These are phyloP conservation scores for Beta macrorhiza DNA, from an alignment of 179 eudicot genomes.

Conservation along the genomic window DNA sequence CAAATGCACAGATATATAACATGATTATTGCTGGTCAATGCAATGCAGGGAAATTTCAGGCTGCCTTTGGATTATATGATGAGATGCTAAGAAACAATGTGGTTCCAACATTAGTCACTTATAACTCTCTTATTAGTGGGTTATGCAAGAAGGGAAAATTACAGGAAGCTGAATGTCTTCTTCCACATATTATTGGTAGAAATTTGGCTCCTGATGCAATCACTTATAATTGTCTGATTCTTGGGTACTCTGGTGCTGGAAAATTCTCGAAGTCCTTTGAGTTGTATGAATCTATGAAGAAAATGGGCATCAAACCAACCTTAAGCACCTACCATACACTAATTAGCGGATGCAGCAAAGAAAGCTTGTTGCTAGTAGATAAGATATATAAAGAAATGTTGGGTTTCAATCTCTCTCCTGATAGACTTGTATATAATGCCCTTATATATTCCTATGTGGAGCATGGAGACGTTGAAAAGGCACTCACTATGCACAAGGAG, in stretches of 20 bases:
- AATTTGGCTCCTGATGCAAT: constrained; percentile 64
- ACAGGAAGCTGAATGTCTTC: constrained; percentile 62
- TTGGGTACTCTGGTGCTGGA: constrained; percentile 48
- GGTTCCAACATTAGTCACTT: constrained; percentile 62
- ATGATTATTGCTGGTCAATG: constrained; percentile 71
- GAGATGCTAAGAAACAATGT: constrained; percentile 52
- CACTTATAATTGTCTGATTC: constrained; percentile 66
- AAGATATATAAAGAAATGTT: constrained; percentile 58
- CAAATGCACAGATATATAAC: constrained; percentile 60
- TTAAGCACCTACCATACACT: constrained; percentile 65
- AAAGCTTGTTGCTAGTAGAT: constrained; percentile 39
- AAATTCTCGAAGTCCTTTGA: constrained; percentile 46
- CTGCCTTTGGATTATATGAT: constrained; percentile 48
- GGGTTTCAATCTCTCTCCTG: constrained; percentile 47
- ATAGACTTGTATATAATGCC: constrained; percentile 59
- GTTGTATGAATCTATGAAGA: constrained; percentile 60
- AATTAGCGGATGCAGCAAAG: constrained; percentile 39
- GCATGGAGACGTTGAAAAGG: constrained; percentile 54
- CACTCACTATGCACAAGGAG: constrained; percentile 40
- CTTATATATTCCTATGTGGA: constrained; percentile 51
- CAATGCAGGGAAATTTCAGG: constrained; percentile 43
- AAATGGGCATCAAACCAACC: constrained; percentile 56
- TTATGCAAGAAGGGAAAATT: constrained; percentile 61
- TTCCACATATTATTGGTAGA: constrained; percentile 34
- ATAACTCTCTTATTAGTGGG: constrained; percentile 65